phyloP scores from a whole-genome alignment of 1,139 yeast species.

The Debaryomyces udenii region DNA sequence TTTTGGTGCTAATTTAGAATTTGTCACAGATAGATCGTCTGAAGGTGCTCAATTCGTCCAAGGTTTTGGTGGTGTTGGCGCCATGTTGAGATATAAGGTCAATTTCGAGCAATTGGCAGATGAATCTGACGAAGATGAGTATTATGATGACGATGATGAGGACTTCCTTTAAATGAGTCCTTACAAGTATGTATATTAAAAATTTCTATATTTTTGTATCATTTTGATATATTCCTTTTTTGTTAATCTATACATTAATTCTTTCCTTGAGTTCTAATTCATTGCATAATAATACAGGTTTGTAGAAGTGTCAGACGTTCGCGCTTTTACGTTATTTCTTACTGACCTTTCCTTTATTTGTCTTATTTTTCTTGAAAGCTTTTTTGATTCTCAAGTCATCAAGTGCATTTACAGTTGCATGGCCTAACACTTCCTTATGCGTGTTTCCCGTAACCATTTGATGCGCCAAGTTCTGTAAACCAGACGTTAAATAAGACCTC shows the following conservation, averaged over 20 bases:
- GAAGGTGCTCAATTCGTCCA: slow-evolving; percentile 98
- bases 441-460: slow-evolving; percentile 73
- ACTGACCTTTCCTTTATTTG: slow-evolving; percentile 11
- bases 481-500: slow-evolving; percentile 82
- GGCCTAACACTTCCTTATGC: slow-evolving; percentile 73
- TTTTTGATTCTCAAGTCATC: slow-evolving; percentile 53
- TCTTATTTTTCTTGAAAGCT: slow-evolving; percentile 19
- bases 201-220: slow-evolving; percentile 4
- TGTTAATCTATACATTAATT: slow-evolving; percentile 1
- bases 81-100: slow-evolving; percentile 91
- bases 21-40: slow-evolving; percentile 92
- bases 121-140: slow-evolving; percentile 84
- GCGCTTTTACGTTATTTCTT: too few relatives aligned
- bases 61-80: slow-evolving; percentile 99
- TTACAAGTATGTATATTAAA: slow-evolving; percentile 7
- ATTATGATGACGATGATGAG: slow-evolving; percentile 74
- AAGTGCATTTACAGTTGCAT: slow-evolving; percentile 68
- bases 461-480: slow-evolving; percentile 82
- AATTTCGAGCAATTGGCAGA: slow-evolving; percentile 94
- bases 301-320: too few relatives aligned
- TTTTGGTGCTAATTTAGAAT: slow-evolving; percentile 93
- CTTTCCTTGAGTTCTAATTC: slow-evolving; percentile 1
- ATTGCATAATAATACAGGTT: not conserved
- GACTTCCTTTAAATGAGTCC: slow-evolving; percentile 44
- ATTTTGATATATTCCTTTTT: slow-evolving; percentile 3